Conservation (phyloP, 225 moss, liverwort and hornwort genomes). For the Anthoceros angustus region DNA sequence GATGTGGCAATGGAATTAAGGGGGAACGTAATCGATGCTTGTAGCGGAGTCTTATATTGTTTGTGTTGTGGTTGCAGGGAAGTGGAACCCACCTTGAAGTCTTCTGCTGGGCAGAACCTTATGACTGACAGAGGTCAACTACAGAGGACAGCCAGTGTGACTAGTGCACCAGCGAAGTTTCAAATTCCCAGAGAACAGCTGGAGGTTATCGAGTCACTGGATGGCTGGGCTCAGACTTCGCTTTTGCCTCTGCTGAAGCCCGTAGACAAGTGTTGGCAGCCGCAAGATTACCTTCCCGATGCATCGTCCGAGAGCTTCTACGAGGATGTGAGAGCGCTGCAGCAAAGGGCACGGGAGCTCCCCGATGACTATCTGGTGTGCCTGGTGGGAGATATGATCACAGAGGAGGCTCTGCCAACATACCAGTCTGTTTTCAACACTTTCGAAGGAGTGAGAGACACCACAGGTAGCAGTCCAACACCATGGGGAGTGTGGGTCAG, state of each 20-base stretch:
- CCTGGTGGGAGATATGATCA: constrained; percentile 50
- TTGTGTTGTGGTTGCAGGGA: background rate
- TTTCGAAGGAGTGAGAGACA: constrained; percentile 63
- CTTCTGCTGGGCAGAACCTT: background rate
- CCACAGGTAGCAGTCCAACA: constrained; percentile 43
- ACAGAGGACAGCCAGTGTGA: too few species aligned
- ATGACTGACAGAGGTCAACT: too few species aligned
- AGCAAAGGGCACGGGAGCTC: constrained; percentile 23
- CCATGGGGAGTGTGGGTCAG: constrained; percentile 82
- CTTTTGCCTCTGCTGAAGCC: constrained; percentile 37
- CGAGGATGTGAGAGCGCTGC: constrained; percentile 33
- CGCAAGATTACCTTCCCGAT: constrained; percentile 36
- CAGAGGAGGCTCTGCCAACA: constrained; percentile 69
- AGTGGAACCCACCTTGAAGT: background rate
- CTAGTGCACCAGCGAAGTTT: too few species aligned
- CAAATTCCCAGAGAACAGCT: constrained; percentile 9
- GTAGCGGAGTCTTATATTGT: background rate
- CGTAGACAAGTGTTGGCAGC: constrained; percentile 41
- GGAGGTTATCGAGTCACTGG: constrained; percentile 32
- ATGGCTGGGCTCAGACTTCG: constrained; percentile 20
- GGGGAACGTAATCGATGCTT: too few species aligned
- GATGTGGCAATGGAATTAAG: too few species aligned
- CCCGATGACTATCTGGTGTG: constrained; percentile 43
- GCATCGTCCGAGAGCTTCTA: constrained; percentile 25
- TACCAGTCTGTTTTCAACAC: constrained; percentile 84